Base-by-base conservation (phyloP, 805 yeast species). In the Cyberlindnera bimundalis region DNA sequence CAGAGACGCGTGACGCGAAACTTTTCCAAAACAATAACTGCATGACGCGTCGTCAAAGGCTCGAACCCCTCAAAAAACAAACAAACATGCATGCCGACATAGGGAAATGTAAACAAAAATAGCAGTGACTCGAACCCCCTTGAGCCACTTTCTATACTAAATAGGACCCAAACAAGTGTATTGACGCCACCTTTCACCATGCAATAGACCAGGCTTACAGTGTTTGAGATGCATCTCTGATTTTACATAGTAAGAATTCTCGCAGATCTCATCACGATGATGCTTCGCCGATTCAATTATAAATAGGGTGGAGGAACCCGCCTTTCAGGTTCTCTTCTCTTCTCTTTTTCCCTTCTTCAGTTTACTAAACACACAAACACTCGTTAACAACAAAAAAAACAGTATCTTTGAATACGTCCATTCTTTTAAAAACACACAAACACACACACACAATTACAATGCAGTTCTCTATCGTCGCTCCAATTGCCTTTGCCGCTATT, bases 401-500 rank as follows among this genome's bases (percentile, higher is more conserved):
- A 32, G 41, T 41, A 41, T 35, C 39, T 35, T 26, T 35, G 40
- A 42, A 46, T 50, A 50, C 53, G 51, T 52, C 52, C 58, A 51
- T 33, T 55, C 56, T 37, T 49, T 46, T 37, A 37, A 21, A 34
- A 10, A 20, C 32, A 10, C 11, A 19, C 21, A 29, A 24, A 34
- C 35, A 28, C 33, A 35, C 30, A 38, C 20, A 35, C 28, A 33
- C 20, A 43, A 17, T 26, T 31, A 50, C 46, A 51, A 57, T 56
- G 60, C 51, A 52, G 55, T 56, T 50, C 54, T 42, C 53, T 17
- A 33, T 50, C 28, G 42, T 46, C 33, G 52, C 61, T 24, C 44
- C 58, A 40, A 33, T 52, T 33, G 50, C 52, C 19, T 40, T 55
- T 25, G 47, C 59, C 28, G 33, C 58, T 20, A 33, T 50, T 9